phyloP scores from a whole-genome alignment of 768 basidiomycete genomes.

The Lentinula boryana region DNA sequence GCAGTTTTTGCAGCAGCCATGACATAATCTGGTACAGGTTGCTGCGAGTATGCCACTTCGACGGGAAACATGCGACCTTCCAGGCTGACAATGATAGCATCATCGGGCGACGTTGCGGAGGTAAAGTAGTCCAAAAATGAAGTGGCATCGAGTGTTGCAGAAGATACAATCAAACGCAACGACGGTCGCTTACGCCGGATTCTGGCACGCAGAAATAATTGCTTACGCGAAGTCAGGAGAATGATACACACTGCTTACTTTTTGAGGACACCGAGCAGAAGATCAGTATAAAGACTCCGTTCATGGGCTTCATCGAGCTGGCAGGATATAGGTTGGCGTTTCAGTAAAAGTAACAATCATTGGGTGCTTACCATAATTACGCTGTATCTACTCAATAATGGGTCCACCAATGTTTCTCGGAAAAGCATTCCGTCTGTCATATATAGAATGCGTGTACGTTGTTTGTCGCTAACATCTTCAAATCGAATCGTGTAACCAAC shows the following conservation, averaged over 20 bases:
- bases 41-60: constrained; percentile 80
- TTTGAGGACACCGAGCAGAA: constrained; percentile 86
- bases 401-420: constrained; percentile 88
- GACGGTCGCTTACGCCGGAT: constrained; percentile 89
- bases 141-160: constrained; percentile 91
- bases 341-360: constrained; percentile 1
- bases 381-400: constrained; percentile 86
- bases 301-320: constrained; percentile 99
- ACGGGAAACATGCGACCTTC: constrained; percentile 97
- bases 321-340: not conserved
- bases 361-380: constrained; percentile 77
- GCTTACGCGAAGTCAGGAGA: too few species aligned
- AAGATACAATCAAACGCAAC: constrained; percentile 88
- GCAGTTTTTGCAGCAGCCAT: constrained; percentile 76
- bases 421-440: constrained; percentile 99
- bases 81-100: constrained; percentile 80
- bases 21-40: constrained; percentile 77
- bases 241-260: constrained; percentile 49
- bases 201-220: constrained; percentile 31
- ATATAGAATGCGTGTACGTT: constrained; percentile 85
- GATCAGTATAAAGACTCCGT: constrained; percentile 90
- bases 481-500: constrained; percentile 98
- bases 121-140: constrained; percentile 89
- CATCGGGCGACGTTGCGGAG: constrained; percentile 50
- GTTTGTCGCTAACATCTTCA: constrained; percentile 84